Conservation (phyloP, 441 rosid species). For the Corymbia citriodora region DNA sequence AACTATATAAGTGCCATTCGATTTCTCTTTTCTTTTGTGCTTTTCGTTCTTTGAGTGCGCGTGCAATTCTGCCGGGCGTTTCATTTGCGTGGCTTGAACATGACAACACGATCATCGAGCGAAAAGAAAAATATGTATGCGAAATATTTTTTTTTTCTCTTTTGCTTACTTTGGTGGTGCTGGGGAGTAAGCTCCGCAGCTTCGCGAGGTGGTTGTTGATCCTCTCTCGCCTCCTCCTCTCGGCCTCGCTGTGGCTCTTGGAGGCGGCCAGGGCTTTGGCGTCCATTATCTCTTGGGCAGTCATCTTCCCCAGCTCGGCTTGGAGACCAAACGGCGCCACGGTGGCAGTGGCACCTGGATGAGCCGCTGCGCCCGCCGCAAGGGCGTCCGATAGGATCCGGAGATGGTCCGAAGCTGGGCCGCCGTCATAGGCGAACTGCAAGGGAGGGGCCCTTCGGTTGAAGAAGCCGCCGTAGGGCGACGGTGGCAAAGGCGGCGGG, state of each 20-base stretch:
- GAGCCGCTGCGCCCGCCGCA: conserved; percentile 49
- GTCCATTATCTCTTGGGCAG: conserved; percentile 93
- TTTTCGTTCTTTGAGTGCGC: not conserved
- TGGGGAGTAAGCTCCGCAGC: conserved; percentile 88
- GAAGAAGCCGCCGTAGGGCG: conserved; percentile 58
- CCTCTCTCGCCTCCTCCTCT: conserved; percentile 90
- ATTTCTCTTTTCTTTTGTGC: not conserved
- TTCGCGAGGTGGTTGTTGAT: conserved; percentile 94
- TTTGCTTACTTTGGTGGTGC: conserved; percentile 88
- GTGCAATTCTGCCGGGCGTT: not conserved
- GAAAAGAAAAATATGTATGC: not conserved
- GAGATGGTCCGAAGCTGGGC: conserved; percentile 54
- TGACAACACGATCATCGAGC: not conserved
- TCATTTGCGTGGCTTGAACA: not conserved
- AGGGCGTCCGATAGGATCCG: conserved; percentile 75
- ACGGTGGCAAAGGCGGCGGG: conserved; percentile 17
- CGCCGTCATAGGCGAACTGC: conserved; percentile 71
- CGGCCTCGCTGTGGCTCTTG: conserved; percentile 95
- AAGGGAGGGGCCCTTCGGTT: conserved; percentile 47
- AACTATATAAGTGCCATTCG: not conserved
- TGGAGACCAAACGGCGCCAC: conserved; percentile 66
- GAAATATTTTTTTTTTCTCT: not conserved
- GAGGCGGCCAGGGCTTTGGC: conserved; percentile 98
- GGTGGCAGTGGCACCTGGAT: conserved; percentile 31
- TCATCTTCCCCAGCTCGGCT: conserved; percentile 80